Conservation (phyloP, 2,329 filamentous ascomycete genomes). For the Alternaria rosae region DNA sequence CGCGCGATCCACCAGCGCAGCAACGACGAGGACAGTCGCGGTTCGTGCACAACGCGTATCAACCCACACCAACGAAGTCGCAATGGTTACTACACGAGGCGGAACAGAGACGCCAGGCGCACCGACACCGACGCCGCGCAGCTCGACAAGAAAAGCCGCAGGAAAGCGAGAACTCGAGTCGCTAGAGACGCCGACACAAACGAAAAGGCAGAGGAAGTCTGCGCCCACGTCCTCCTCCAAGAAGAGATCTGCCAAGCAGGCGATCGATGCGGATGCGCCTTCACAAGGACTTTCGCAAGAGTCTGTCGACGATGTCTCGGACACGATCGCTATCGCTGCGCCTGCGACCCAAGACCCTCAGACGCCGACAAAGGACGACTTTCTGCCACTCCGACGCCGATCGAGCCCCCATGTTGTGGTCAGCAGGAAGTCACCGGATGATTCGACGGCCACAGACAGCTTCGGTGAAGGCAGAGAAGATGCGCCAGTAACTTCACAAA, state of each 20-base stretch:
- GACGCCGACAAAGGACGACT: conserved; percentile 16
- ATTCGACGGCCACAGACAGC: conserved; percentile 10
- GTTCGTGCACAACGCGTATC: conserved; percentile 4
- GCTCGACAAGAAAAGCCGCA: conserved; percentile 30
- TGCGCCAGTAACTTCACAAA: conserved; percentile 23
- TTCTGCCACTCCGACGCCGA: conserved; percentile 32
- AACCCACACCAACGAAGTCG: conserved; percentile 14
- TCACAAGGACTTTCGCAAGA: conserved; percentile 16
- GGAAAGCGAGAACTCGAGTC: conserved; percentile 42
- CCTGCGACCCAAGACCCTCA: conserved; percentile 6
- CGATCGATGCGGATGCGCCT: neutral
- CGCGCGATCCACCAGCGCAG: conserved; percentile 19
- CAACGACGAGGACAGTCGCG: conserved; percentile 36
- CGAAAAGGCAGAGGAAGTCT: conserved; percentile 38
- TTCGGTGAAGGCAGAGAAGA: conserved; percentile 15
- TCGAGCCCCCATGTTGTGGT: conserved; percentile 36
- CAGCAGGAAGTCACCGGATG: conserved; percentile 19
- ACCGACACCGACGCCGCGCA: conserved; percentile 30
- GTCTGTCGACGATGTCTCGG: conserved; percentile 17
- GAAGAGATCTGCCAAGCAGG: conserved; percentile 11
- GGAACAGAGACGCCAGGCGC: conserved; percentile 39
- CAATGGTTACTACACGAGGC: conserved; percentile 48
- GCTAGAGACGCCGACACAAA: conserved; percentile 38
- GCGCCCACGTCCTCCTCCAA: conserved; percentile 17
- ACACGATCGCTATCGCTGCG: conserved; percentile 20